Evolutionary conservation across 495 filamentous ascomycete genomes (phyloP).

Genomic region (Entonaema liquescens): DNA sequence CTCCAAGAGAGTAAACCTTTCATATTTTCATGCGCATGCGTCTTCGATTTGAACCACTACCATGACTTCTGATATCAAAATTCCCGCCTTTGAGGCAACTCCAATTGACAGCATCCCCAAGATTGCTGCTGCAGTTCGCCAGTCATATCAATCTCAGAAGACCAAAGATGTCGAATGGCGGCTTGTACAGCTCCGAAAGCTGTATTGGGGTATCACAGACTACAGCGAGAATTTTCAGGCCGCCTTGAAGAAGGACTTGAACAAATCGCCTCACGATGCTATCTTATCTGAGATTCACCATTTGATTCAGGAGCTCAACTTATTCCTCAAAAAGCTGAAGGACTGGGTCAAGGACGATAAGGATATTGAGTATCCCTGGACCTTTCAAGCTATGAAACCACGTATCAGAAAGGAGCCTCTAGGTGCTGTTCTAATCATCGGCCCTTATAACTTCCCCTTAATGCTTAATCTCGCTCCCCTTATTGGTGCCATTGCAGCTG

Average conservation of each 20-base stretch:
- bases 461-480: constrained; percentile 80
- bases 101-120: constrained; percentile 70
- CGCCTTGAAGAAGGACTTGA: constrained; percentile 77
- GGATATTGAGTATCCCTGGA: constrained; percentile 68
- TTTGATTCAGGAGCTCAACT: constrained; percentile 80
- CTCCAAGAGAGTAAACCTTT: background rate
- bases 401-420: constrained; percentile 89
- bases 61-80: constrained; percentile 51
- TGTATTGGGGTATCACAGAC: constrained; percentile 91
- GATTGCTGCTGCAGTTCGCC: constrained; percentile 64
- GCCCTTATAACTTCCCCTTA: constrained; percentile 91
- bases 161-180: constrained; percentile 84
- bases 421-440: constrained; percentile 84
- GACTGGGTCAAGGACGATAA: constrained; percentile 84
- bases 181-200: constrained; percentile 83
- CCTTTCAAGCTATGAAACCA: constrained; percentile 72
- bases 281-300: constrained; percentile 75
- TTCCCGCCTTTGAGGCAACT: constrained; percentile 71
- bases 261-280: constrained; percentile 75
- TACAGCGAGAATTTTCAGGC: constrained; percentile 72
- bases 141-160: constrained; percentile 77
- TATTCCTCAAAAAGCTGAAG: constrained; percentile 75
- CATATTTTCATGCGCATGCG: background rate
- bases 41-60: constrained; percentile 2
- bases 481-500: constrained; percentile 89